phyloP scores from a whole-genome alignment of 345 rosid species.

The Gossypium turneri region DNA sequence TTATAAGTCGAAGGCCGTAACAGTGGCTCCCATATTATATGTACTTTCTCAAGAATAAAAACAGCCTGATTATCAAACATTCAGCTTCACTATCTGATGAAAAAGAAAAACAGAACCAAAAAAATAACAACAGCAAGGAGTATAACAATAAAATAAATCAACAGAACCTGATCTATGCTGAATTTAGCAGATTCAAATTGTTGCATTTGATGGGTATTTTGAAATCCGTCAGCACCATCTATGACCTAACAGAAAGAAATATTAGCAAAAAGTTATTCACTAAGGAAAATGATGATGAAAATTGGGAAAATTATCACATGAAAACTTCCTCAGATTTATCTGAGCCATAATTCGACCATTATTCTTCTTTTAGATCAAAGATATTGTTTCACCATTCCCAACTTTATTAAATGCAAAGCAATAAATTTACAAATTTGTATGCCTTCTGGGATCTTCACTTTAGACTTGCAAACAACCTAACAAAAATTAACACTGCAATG shows the following conservation, averaged over 20 bases:
- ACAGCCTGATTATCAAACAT: constrained; percentile 49
- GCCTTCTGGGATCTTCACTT: not conserved
- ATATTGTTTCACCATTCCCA: not conserved
- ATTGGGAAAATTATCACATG: not conserved
- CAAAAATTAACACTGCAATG: not conserved
- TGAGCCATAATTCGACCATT: not conserved
- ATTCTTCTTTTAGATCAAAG: not conserved
- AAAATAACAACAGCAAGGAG: not conserved
- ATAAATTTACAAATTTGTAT: not conserved
- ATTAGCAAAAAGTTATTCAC: constrained; percentile 1
- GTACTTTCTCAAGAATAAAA: constrained; percentile 89
- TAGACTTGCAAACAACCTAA: not conserved
- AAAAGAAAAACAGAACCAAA: constrained; percentile 12
- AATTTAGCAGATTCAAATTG: constrained; percentile 86
- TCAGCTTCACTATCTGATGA: constrained; percentile 11
- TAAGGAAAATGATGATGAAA: constrained; percentile 3
- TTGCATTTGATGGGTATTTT: constrained; percentile 77
- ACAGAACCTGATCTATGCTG: constrained; percentile 78
- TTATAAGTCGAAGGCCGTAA: constrained; percentile 71
- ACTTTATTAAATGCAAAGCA: not conserved
- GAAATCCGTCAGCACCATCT: constrained; percentile 90
- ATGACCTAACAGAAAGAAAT: constrained; percentile 52
- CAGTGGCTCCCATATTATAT: constrained; percentile 88
- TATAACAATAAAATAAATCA: constrained; percentile 15
- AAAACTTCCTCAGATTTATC: not conserved